Evolutionary conservation across 495 filamentous ascomycete species (phyloP), one percentile per base, ranked within the genome.

Genomic region (Penicillium roqueforti): DNA sequence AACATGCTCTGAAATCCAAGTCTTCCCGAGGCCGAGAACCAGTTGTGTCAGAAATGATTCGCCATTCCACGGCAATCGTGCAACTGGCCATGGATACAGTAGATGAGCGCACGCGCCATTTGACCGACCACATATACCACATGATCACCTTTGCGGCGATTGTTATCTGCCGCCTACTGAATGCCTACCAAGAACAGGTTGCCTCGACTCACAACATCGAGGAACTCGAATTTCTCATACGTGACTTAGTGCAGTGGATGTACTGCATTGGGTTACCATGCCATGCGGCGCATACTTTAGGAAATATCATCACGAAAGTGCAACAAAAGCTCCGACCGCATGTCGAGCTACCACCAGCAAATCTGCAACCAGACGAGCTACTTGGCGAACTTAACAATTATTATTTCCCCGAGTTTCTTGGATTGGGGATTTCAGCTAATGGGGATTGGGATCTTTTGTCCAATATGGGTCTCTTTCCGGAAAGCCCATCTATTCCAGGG

Each of bases 121-220:
- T 77, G 13, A 76, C 61, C 31, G 73, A 78, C 49, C 75, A 76
- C 16, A 74, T 76, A n/a, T 78, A 78, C 53, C 73, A 78, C 56
- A 76, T 76, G 64, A 72, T 76, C 29, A 74, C 73, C 8, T 78
- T 76, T 34, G 71, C 73, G 2, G 72, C 73, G 6, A 68, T 78
- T 18, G 65, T 68, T 4, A 62, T 76, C 2, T 76, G 72, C 25
- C 66, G 74, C 26, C 47, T 78, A 5, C 45, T 75, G 2, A 66
- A 63, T 41, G 66, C 13, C 38, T 73, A 75, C 45, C 74, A 75
- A 47, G 47, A 56, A 5, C 66, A 76, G 19, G 48, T 75, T 0
- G 50, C 49, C 1, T 16, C 53, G 9, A 55, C 56, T 8, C 57
- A 72, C 25, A 54, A 72, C 18, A 53, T 72, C 8, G 52, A 50